Evolutionary conservation across 2,329 filamentous ascomycete genomes (phyloP), one percentile per base, ranked within the genome.

Genomic region (Cadophora malorum): DNA sequence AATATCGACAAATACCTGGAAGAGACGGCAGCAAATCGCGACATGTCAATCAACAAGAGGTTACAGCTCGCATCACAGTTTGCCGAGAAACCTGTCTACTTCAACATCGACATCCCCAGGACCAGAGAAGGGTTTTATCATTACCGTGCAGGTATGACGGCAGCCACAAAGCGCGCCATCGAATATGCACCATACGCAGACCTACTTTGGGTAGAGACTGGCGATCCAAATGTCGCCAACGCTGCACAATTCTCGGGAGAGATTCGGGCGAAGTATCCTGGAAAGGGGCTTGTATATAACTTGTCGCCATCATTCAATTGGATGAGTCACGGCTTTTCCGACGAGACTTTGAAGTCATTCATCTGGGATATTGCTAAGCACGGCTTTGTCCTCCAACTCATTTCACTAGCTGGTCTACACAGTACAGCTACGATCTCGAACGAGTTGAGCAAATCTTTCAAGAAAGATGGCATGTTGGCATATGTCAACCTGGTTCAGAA

Each of bases 251-350:
- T 99, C 63, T 92, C 92, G 14, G 85, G 86, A 12, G 87, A 93
- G 56, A 96, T 99, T 69, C 88, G 91, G 65, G 80, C 83, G 0
- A 83, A 81, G 3, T 84, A 88, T 75, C 93, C 94, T 0, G 89
- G 88, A 69, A 98, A 98, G 86, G 91, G 92, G 45, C 86, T 99
- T 28, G 95, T 98, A 0, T 99, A 99, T 83, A 99, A 99, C 82
- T 86, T 99, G 1, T 94, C 91, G 4, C 96, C 96, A 0, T 97
- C 93, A 9, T 99, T 99, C 86, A 98, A 99, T 84, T 99, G 96
- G 96, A 96, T 96, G 88, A 89, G 89, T 12, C 94, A 98, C 78
- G 96, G 95, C 35, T 99, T 98, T 81, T 90, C 87, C 3, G 89
- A 94, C 71, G 89, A 88, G 69, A 90, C 91, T 6, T 85, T 99